These are phyloP conservation scores for Talaromyces albobiverticillius DNA, from an alignment of 2,329 filamentous ascomycete genomes.

Conservation along the genomic window DNA sequence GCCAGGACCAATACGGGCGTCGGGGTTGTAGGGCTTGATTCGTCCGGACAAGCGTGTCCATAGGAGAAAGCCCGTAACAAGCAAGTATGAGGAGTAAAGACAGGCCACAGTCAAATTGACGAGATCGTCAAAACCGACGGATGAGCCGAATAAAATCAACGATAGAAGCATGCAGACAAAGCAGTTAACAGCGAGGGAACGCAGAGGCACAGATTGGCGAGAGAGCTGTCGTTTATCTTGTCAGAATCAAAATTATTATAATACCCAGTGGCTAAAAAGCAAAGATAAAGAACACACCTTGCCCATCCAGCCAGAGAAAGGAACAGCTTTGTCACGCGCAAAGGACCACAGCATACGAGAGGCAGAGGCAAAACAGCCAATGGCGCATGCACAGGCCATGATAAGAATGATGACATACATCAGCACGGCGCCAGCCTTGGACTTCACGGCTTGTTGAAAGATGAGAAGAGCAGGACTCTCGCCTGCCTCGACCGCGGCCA, in stretches of 20 bases:
- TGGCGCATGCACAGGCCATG: background rate
- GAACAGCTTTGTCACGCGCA: background rate
- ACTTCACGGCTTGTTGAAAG: background rate
- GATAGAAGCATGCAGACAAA: background rate
- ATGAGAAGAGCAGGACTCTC: background rate
- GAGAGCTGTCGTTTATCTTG: background rate
- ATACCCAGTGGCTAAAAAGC: background rate
- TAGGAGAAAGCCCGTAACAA: background rate
- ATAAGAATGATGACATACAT: slow-evolving; percentile 5
- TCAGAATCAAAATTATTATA: background rate
- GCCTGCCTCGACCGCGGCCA: background rate
- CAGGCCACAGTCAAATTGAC: background rate
- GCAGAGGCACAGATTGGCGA: background rate
- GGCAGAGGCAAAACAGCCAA: background rate
- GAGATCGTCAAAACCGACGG: background rate
- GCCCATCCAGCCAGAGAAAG: background rate
- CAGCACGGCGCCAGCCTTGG: background rate
- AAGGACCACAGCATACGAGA: slow-evolving; percentile 5
- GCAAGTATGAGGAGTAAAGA: background rate
- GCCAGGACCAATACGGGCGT: background rate
- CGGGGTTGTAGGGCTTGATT: background rate
- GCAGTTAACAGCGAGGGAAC: background rate
- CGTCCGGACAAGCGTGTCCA: background rate
- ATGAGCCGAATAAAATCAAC: background rate
- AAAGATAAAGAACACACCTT: background rate